phyloP scores from a whole-genome alignment of 805 yeast genomes.

The Candida chilensis region DNA sequence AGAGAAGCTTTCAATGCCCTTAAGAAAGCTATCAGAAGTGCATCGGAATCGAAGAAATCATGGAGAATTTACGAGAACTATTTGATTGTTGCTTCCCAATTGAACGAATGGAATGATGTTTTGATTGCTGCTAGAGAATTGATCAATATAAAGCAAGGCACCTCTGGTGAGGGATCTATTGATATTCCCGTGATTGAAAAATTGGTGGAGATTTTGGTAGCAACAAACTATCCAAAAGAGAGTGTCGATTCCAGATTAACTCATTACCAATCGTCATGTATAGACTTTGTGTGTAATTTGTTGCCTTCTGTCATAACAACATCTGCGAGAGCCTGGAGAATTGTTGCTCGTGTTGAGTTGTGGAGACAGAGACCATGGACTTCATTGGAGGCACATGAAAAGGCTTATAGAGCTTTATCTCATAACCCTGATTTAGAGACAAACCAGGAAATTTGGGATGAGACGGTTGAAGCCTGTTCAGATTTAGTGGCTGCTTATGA shows the following conservation, averaged over 20 bases:
- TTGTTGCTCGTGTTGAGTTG: conserved; percentile 74
- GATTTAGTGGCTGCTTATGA: conserved; percentile 84
- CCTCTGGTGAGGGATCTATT: conserved; percentile 52
- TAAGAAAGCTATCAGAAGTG: conserved; percentile 64
- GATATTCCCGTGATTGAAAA: conserved; percentile 73
- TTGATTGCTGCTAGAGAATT: conserved; percentile 63
- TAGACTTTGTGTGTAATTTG: conserved; percentile 60
- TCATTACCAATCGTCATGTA: conserved; percentile 59
- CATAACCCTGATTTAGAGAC: conserved; percentile 57
- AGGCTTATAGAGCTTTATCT: conserved; percentile 69
- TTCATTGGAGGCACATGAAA: conserved; percentile 77
- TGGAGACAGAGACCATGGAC: conserved; percentile 89
- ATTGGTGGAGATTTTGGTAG: conserved; percentile 54
- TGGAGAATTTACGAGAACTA: conserved; percentile 93
- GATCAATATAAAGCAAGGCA: conserved; percentile 45
- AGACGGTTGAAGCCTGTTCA: conserved; percentile 67
- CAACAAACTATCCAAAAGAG: conserved; percentile 36
- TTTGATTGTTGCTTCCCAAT: conserved; percentile 68
- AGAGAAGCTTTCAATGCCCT: conserved; percentile 82
- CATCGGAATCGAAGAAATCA: conserved; percentile 57
- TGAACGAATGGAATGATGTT: conserved; percentile 86
- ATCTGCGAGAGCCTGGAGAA: conserved; percentile 66
- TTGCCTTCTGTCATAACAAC: conserved; percentile 66
- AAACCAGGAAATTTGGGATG: conserved; percentile 60
- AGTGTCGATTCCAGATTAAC: conserved; percentile 27